These are phyloP conservation scores for Hericium coralloides DNA, from an alignment of 768 basidiomycete genomes.

Conservation along the genomic window DNA sequence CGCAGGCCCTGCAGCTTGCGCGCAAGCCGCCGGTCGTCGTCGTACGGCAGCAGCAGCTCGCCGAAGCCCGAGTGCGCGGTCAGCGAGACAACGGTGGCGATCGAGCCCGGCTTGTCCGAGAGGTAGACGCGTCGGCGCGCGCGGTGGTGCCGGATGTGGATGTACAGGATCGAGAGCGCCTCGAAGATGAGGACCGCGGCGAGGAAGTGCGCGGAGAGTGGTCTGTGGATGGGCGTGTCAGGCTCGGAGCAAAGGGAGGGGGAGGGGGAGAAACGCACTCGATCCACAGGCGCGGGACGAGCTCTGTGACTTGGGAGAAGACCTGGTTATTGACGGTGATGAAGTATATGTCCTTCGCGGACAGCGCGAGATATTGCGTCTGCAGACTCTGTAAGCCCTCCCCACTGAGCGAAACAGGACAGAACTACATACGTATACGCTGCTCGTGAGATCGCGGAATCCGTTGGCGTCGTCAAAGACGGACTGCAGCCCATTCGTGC, in stretches of 20 bases:
- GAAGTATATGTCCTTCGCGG: constrained; percentile 56
- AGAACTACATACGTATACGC: constrained; percentile 39
- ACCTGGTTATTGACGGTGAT: constrained; percentile 30
- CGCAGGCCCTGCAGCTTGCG: constrained; percentile 7
- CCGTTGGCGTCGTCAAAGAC: constrained; percentile 41
- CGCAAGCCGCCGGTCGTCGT: background rate
- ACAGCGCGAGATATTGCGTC: constrained; percentile 51
- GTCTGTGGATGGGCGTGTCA: constrained; percentile 25
- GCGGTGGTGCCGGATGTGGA: constrained; percentile 35
- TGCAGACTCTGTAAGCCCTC: constrained; percentile 14
- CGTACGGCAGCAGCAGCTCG: constrained; percentile 9
- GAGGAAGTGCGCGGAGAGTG: constrained; percentile 43
- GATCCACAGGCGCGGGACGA: constrained; percentile 43
- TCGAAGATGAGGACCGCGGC: constrained; percentile 38
- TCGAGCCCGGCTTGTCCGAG: constrained; percentile 6
- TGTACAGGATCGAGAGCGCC: constrained; percentile 36
- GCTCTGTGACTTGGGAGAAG: constrained; percentile 29
- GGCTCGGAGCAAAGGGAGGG: background rate
- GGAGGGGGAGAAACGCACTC: constrained; percentile 36
- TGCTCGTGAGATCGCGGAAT: constrained; percentile 42
- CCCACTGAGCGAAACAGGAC: background rate
- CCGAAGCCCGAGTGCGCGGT: constrained; percentile 14
- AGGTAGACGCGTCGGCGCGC: background rate
- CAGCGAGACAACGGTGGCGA: constrained; percentile 5
- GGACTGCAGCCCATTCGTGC: constrained; percentile 30